phyloP scores from a whole-genome alignment of 208 protist genomes.

The Trypanosoma caninum region DNA sequence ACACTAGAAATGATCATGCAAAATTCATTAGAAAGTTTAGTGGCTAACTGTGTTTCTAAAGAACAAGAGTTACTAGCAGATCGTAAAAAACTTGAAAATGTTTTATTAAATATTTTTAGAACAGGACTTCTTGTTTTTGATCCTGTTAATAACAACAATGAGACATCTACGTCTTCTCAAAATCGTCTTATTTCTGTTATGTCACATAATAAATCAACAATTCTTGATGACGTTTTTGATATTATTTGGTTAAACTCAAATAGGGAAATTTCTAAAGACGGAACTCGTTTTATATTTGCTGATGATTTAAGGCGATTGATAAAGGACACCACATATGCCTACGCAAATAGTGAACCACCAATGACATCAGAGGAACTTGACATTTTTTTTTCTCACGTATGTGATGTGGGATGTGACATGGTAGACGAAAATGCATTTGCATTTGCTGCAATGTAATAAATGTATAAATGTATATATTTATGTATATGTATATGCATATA shows the following conservation, averaged over 20 bases:
- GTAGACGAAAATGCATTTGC: constrained; percentile 45
- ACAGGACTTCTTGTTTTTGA: constrained; percentile 36
- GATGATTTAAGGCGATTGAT: not conserved
- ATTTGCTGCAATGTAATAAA: constrained; percentile 11
- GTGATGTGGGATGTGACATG: constrained; percentile 14
- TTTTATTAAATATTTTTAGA: constrained; percentile 23
- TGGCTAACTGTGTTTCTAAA: not conserved
- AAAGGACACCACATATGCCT: not conserved
- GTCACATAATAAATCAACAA: constrained; percentile 9
- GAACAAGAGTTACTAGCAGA: constrained; percentile 12
- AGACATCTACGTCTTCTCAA: not conserved
- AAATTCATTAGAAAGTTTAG: not conserved
- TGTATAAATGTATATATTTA: no score
- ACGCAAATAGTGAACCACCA: constrained; percentile 9
- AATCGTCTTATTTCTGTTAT: constrained; percentile 31
- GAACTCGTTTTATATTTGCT: constrained; percentile 11
- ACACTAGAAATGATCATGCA: not conserved
- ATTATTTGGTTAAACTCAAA: constrained; percentile 27
- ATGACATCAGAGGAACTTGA: constrained; percentile 33
- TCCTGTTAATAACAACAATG: constrained; percentile 15
- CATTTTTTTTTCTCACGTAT: constrained; percentile 27
- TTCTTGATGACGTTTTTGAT: constrained; percentile 32
- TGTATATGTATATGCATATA: no score
- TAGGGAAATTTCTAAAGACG: constrained; percentile 8
- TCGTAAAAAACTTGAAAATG: constrained; percentile 26